Evolutionary conservation across 257 asterid species (phyloP), one percentile per base, ranked within the genome.

Genomic region (Jacaranda copaia): DNA sequence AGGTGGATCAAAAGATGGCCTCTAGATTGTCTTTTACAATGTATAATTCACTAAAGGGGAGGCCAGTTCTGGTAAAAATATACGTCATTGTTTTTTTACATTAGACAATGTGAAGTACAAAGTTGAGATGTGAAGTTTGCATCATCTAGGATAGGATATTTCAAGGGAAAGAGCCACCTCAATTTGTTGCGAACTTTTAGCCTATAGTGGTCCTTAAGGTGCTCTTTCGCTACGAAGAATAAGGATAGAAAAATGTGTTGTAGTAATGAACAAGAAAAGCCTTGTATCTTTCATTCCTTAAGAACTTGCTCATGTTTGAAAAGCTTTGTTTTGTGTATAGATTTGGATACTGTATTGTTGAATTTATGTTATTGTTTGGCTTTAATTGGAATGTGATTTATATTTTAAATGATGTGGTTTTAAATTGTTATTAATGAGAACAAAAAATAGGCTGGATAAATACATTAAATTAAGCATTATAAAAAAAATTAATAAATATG

Each of bases 101-200:
- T 76, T 71, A 60, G 62, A 59, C 6, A n/a, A 25, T 60, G 40
- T 13, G 64, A 75, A 38, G 58, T 72, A 58, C 63, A 6, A 66
- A 19, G 48, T 81, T 72, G 46, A 58, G 45, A 18, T n/a, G 38
- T 59, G 43, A 53, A 49, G 65, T 53, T 6, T 75, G 69, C 53
- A 49, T 65, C 43, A 14, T 76, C 61, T 88, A 96, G 99, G 98
- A 96, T 77, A 87, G 96, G 64, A 85, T 96, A 83, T 90, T 77
- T 86, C 96, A 96, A 91, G 97, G 97, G 77, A 93, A 91, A 89
- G 99, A 96, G 88, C 95, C 99, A 8, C 97, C 98, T 69, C 98
- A 96, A 73, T 96, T 96, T 82, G 84, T 93, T 71, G 89, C 97
- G 14, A 89, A 90, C 46, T 96, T 96, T 83, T 93, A 91, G 89